Evolutionary conservation across 1,284 basidiomycete species (phyloP).

Genomic region (Melampsora americana): DNA sequence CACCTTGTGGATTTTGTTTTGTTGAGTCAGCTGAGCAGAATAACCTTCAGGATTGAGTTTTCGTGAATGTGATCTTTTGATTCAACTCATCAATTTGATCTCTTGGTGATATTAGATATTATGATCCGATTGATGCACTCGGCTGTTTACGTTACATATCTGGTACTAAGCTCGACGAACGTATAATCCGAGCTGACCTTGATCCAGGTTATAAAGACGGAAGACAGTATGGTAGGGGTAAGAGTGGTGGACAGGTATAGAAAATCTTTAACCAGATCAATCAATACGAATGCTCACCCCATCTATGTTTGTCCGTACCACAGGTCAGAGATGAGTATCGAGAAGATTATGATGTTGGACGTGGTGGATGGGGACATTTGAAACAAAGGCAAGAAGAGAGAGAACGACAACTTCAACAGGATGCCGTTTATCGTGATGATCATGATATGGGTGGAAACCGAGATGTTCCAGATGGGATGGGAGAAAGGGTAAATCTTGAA

Average conservation of each 20-base stretch:
- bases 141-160: constrained; percentile 90
- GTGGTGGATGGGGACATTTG: constrained; percentile 80
- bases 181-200: constrained; percentile 94
- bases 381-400: constrained; percentile 71
- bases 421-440: constrained; percentile 79
- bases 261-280: not conserved
- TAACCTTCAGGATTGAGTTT: not conserved
- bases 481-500: constrained; percentile 25
- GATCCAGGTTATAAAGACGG: constrained; percentile 98
- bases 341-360: constrained; percentile 84
- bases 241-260: constrained; percentile 85
- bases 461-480: constrained; percentile 60
- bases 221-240: constrained; percentile 92
- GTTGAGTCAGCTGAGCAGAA: constrained; percentile 64
- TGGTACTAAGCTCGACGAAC: constrained; percentile 98
- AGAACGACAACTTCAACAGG: constrained; percentile 68
- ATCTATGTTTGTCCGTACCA: not conserved
- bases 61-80: not conserved
- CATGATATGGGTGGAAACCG: constrained; percentile 71
- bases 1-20: constrained; percentile 98
- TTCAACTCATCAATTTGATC: not conserved
- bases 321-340: constrained; percentile 87
- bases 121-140: constrained; percentile 88
- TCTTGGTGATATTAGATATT: constrained; percentile 61
- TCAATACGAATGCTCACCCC: not conserved